Percentiles rank a stretch among this genome's conserved stretches.
Evolutionary conservation across 129 eudicot genomes (phyloP).

Genomic region (Tanacetum coccineum): DNA sequence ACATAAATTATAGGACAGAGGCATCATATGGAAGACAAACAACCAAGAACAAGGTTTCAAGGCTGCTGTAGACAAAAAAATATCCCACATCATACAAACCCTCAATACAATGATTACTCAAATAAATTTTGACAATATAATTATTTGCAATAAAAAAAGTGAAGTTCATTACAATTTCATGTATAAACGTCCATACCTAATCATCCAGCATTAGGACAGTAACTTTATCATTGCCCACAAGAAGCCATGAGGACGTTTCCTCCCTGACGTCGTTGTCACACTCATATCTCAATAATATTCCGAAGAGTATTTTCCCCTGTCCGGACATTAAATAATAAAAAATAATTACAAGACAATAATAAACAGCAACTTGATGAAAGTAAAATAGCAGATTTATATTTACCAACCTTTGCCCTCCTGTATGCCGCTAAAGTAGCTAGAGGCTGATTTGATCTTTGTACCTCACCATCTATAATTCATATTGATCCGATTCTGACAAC

Average conservation of each 20-base stretch:
- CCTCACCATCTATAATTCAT: constrained; percentile 40
- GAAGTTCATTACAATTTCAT: not conserved
- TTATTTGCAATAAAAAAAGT: not conserved
- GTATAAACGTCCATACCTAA: constrained; percentile 8
- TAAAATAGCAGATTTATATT: not conserved
- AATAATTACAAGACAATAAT: not conserved
- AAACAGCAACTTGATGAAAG: not conserved
- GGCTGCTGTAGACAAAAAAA: not conserved
- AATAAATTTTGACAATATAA: not conserved
- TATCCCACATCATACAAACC: not conserved
- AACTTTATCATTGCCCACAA: constrained; percentile 72
- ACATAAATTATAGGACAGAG: constrained; percentile 3
- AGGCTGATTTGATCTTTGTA: constrained; percentile 64
- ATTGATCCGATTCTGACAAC: constrained; percentile 95
- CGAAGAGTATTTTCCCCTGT: constrained; percentile 87
- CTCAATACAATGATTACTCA: no score
- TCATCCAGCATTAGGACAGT: constrained; percentile 31
- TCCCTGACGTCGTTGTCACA: constrained; percentile 8
- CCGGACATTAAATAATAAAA: not conserved
- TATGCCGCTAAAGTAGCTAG: constrained; percentile 87
- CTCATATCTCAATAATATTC: constrained; percentile 60
- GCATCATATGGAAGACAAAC: not conserved
- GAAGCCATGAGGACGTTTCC: constrained; percentile 46
- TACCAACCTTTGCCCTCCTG: constrained; percentile 68
- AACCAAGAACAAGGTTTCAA: not conserved